These are phyloP conservation scores for Ramichloridium luteum DNA, from an alignment of 2,329 filamentous ascomycete genomes.

Conservation along the genomic window DNA sequence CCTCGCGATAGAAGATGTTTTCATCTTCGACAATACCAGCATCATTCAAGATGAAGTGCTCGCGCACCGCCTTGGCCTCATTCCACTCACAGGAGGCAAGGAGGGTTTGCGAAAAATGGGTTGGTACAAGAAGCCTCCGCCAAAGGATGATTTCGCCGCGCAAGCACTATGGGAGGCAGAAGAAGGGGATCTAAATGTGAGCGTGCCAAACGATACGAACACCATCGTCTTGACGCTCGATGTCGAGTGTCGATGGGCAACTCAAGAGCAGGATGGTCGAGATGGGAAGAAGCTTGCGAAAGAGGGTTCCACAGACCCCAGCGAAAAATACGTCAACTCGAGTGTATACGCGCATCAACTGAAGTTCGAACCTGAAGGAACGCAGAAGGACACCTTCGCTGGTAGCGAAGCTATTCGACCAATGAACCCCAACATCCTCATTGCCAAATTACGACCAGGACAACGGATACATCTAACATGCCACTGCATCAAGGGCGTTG, in stretches of 20 bases:
- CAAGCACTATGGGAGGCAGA: constrained; percentile 27
- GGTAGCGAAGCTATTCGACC: constrained; percentile 53
- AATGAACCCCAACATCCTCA: constrained; percentile 81
- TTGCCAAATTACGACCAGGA: constrained; percentile 84
- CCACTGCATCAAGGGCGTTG: constrained; percentile 91
- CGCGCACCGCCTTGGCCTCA: constrained; percentile 74
- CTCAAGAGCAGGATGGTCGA: constrained; percentile 23
- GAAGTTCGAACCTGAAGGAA: constrained; percentile 61
- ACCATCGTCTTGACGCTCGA: constrained; percentile 69
- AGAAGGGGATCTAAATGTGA: constrained; percentile 30
- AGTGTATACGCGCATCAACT: constrained; percentile 49
- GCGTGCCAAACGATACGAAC: constrained; percentile 61
- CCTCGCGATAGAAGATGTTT: constrained; percentile 86
- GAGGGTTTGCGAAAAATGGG: constrained; percentile 70
- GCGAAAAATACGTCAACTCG: constrained; percentile 73
- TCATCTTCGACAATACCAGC: constrained; percentile 90
- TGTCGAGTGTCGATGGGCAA: constrained; percentile 68
- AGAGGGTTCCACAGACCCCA: constrained; percentile 64
- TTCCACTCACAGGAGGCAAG: constrained; percentile 72
- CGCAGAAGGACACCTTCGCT: constrained; percentile 56
- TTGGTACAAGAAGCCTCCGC: constrained; percentile 62
- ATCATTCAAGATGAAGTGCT: constrained; percentile 97
- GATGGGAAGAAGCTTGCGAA: constrained; percentile 46
- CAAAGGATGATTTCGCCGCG: constrained; percentile 42
- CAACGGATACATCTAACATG: constrained; percentile 78